These are phyloP conservation scores for Fusarium xylarioides DNA, from an alignment of 2,329 filamentous ascomycete genomes.

Conservation along the genomic window DNA sequence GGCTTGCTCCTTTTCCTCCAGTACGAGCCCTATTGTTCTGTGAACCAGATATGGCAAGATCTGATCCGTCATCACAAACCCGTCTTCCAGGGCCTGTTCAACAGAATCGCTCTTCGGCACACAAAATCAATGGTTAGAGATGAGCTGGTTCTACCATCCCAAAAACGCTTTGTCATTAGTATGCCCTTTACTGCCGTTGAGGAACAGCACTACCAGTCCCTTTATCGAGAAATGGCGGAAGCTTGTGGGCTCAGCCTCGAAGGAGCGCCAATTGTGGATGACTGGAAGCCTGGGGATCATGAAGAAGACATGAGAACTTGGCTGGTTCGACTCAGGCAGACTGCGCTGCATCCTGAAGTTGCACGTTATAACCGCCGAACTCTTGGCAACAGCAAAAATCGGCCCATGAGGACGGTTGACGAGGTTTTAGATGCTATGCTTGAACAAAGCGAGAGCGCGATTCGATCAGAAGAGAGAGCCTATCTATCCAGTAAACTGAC, in stretches of 20 bases:
- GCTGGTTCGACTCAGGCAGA: conserved; percentile 81
- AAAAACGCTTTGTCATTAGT: conserved; percentile 87
- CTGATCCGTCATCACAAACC: conserved; percentile 69
- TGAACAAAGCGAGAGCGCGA: conserved; percentile 76
- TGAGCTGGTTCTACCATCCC: conserved; percentile 81
- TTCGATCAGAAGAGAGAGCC: conserved; percentile 74
- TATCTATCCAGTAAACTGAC: conserved; percentile 71
- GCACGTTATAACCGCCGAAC: conserved; percentile 72
- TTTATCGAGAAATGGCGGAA: conserved; percentile 80
- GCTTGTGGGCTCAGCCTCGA: conserved; percentile 71
- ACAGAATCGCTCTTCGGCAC: conserved; percentile 79
- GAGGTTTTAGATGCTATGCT: conserved; percentile 94
- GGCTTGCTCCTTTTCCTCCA: conserved; percentile 84
- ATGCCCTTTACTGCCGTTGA: conserved; percentile 91
- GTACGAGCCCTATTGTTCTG: conserved; percentile 78
- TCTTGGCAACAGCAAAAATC: conserved; percentile 68
- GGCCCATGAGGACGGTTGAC: conserved; percentile 79
- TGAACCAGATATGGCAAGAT: conserved; percentile 71
- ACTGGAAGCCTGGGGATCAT: conserved; percentile 72
- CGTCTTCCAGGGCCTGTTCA: conserved; percentile 75
- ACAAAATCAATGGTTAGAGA: conserved; percentile 83
- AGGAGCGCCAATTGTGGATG: conserved; percentile 68
- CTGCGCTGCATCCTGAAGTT: conserved; percentile 86
- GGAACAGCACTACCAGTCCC: conserved; percentile 83
- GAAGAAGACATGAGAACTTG: conserved; percentile 81